phyloP scores from a whole-genome alignment of 1,139 yeast genomes.

The Nakaseomyces nivariensis region DNA sequence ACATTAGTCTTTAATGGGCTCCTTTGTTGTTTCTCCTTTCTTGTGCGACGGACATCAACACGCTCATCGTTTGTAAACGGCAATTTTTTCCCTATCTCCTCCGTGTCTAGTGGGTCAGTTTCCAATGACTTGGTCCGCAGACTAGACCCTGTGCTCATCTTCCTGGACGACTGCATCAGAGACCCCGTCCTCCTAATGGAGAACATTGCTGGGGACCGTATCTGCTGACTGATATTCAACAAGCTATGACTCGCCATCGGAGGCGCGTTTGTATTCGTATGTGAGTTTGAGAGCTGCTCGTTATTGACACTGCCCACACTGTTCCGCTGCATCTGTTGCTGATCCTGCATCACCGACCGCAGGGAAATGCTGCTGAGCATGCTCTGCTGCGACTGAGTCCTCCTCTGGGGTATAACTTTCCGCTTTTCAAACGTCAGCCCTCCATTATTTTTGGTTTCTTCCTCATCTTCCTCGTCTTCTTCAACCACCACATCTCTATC shows the following conservation, averaged over 20 bases:
- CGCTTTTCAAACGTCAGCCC: slow-evolving; percentile 38
- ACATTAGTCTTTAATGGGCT: slow-evolving; percentile 6
- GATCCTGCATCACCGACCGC: slow-evolving; percentile 30
- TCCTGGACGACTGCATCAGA: slow-evolving; percentile 6
- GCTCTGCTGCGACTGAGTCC: slow-evolving; percentile 55
- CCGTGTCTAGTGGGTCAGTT: slow-evolving; percentile 8
- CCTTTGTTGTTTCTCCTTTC: background rate
- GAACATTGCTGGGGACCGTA: slow-evolving; percentile 27
- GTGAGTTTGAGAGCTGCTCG: slow-evolving; percentile 1
- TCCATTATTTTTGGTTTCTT: background rate
- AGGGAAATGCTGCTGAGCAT: slow-evolving; percentile 55
- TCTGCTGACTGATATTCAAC: slow-evolving; percentile 21
- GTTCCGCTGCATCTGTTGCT: slow-evolving; percentile 3
- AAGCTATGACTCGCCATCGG: slow-evolving; percentile 7
- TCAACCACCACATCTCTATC: background rate
- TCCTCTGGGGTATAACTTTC: slow-evolving; percentile 40
- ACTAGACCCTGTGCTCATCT: slow-evolving; percentile 8
- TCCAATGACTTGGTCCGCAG: slow-evolving; percentile 4
- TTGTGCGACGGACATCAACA: background rate
- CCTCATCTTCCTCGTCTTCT: slow-evolving; percentile 1
- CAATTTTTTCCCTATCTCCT: slow-evolving; percentile 28
- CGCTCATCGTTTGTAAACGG: slow-evolving; percentile 22
- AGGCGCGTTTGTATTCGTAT: background rate
- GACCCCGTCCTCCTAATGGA: slow-evolving; percentile 17
- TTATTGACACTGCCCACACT: background rate